These are phyloP conservation scores for Aureobasidium sp. DNA, from an alignment of 2,329 filamentous ascomycete genomes.

Conservation along the genomic window DNA sequence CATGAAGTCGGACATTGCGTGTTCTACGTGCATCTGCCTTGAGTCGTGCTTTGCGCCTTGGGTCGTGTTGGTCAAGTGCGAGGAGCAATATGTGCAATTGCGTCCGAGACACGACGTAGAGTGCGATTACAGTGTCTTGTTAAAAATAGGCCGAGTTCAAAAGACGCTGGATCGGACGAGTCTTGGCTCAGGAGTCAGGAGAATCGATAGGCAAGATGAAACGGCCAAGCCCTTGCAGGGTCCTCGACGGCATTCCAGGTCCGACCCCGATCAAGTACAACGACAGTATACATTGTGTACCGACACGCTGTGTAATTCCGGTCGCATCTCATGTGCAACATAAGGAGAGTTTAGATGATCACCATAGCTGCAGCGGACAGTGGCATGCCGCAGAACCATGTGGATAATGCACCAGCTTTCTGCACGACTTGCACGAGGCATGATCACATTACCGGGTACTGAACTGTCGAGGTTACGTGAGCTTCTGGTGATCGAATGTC, in stretches of 20 bases:
- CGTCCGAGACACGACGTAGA: neutral
- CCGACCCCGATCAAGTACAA: neutral
- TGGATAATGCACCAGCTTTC: neutral
- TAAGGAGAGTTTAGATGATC: neutral
- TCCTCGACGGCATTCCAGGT: neutral
- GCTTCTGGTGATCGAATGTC: neutral
- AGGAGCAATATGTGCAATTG: neutral
- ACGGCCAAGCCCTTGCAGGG: neutral
- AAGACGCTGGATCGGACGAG: neutral
- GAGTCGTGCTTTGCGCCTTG: neutral
- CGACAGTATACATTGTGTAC: neutral
- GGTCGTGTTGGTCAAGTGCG: neutral
- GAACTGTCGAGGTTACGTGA: neutral
- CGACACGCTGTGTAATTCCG: neutral
- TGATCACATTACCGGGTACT: neutral
- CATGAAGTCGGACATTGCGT: neutral
- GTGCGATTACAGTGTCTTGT: neutral
- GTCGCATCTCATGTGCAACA: neutral
- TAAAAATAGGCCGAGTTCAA: constrained; percentile 4
- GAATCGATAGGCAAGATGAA: neutral
- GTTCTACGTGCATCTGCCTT: neutral
- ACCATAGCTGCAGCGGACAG: neutral
- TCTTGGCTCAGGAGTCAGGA: neutral
- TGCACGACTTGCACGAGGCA: constrained; percentile 2
- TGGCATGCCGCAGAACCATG: neutral